Conservation (phyloP, 73 alveolate species). For the Tetrahymena malaccensis region DNA sequence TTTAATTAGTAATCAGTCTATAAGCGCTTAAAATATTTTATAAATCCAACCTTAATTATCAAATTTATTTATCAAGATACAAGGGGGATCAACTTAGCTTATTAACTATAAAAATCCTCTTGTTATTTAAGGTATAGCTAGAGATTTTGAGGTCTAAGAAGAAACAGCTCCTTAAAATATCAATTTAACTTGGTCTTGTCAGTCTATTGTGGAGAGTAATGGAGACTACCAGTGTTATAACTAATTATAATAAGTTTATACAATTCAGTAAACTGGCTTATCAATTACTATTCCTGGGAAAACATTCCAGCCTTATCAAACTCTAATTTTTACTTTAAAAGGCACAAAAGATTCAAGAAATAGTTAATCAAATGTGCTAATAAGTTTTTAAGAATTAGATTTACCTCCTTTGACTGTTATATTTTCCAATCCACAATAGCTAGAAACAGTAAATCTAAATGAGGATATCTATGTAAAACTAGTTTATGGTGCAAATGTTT, state of each 20-base stretch:
- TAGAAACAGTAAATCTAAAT: background rate
- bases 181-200: background rate
- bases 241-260: background rate
- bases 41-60: background rate
- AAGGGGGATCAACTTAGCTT: background rate
- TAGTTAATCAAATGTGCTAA: no score
- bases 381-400: background rate
- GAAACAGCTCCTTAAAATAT: background rate
- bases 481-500: background rate
- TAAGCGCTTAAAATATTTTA: no score
- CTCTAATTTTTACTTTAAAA: background rate
- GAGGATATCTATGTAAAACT: background rate
- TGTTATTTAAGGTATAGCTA: background rate
- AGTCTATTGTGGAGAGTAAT: background rate
- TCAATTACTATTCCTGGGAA: background rate
- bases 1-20: no score
- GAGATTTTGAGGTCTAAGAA: background rate
- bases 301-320: background rate
- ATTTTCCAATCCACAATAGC: no score
- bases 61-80: background rate
- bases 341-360: background rate
- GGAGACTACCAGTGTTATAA: background rate
- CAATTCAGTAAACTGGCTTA: background rate
- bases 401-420: background rate
- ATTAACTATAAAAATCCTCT: no score